Percentiles rank a stretch among this genome's conserved stretches.
Evolutionary conservation across 208 protist species (phyloP).

Genomic region (Crithidia acanthocephali): DNA sequence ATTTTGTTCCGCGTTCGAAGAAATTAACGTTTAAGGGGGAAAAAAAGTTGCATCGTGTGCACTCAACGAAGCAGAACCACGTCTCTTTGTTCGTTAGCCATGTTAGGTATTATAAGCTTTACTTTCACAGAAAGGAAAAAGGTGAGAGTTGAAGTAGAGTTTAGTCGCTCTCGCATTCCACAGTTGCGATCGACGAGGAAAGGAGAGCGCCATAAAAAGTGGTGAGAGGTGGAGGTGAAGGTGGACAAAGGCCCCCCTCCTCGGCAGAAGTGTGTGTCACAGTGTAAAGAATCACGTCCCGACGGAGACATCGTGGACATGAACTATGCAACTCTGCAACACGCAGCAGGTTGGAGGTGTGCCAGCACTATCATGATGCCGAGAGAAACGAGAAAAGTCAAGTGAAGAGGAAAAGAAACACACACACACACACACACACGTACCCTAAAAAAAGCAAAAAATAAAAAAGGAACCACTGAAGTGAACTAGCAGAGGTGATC

Average conservation of each 20-base stretch:
- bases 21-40: slow-evolving; percentile 11
- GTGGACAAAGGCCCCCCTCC: no score
- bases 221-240: no score
- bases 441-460: not conserved
- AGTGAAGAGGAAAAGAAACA: not conserved
- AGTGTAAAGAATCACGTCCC: not conserved
- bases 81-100: slow-evolving; percentile 1
- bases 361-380: no score
- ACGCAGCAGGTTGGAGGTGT: not conserved
- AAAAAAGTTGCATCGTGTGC: slow-evolving; percentile 21
- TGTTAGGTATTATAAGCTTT: no score
- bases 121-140: no score
- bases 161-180: no score
- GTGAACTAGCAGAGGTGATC: not conserved
- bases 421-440: not conserved
- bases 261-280: no score
- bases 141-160: no score
- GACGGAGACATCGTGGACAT: not conserved
- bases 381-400: not conserved
- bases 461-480: not conserved
- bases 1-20: slow-evolving; percentile 13
- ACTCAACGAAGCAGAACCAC: slow-evolving; percentile 14
- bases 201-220: no score
- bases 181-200: no score
- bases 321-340: not conserved